A percentile compares a stretch with the other conserved stretches of the same genome.
Conservation (phyloP, 2,329 filamentous ascomycete species). For the Endothia cerciana region DNA sequence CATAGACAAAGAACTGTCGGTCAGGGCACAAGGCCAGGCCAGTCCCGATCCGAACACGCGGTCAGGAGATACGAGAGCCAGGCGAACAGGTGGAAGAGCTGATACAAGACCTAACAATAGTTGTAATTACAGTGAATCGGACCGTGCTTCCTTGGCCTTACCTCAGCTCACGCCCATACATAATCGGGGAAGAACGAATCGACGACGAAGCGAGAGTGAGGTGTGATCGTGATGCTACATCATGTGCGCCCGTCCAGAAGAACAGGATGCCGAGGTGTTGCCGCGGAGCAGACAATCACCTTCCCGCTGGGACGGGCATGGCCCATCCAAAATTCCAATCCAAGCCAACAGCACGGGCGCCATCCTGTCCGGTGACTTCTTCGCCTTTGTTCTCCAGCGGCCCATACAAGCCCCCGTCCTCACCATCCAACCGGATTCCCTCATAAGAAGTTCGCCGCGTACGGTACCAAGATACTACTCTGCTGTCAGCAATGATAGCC, state of each 20-base stretch:
- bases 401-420: slow-evolving; percentile 1
- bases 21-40: neutral
- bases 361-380: slow-evolving; percentile 14
- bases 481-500: slow-evolving; percentile 25
- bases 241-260: neutral
- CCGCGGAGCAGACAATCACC: slow-evolving; percentile 6
- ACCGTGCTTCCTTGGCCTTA: neutral
- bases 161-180: slow-evolving; percentile 17
- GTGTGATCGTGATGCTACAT: slow-evolving; percentile 5
- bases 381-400: slow-evolving; percentile 21
- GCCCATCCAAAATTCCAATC: slow-evolving; percentile 27
- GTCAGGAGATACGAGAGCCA: neutral
- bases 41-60: neutral
- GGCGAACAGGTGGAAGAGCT: slow-evolving; percentile 10
- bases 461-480: slow-evolving; percentile 52
- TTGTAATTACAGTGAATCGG: slow-evolving; percentile 22
- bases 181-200: slow-evolving; percentile 20
- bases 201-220: slow-evolving; percentile 13
- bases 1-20: neutral
- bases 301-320: slow-evolving; percentile 10
- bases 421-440: neutral
- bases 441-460: slow-evolving; percentile 56
- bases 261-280: slow-evolving; percentile 12
- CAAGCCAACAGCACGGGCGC: slow-evolving; percentile 24
- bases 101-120: slow-evolving; percentile 23